Evolutionary conservation across 768 basidiomycete genomes (phyloP).

Genomic region (Hemileccinum rubropunctum): DNA sequence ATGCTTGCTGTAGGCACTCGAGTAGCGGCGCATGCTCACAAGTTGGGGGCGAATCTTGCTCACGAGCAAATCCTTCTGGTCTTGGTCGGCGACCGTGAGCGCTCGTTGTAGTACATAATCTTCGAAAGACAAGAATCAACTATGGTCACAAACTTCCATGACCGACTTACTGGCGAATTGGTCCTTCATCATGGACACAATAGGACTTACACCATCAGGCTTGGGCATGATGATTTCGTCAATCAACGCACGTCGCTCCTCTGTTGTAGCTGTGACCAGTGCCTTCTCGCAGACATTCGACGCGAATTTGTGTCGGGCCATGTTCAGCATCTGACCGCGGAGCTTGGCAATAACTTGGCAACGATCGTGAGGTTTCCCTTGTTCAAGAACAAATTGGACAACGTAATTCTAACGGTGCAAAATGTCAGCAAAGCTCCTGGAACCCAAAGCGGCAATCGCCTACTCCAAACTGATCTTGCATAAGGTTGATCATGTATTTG

Average conservation of each 20-base stretch:
- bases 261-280: conserved; percentile 59
- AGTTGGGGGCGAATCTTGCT: conserved; percentile 65
- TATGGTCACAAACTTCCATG: not conserved
- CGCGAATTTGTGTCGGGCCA: conserved; percentile 89
- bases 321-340: conserved; percentile 70
- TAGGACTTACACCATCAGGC: conserved; percentile 60
- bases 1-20: conserved; percentile 76
- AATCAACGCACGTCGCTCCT: conserved; percentile 66
- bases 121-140: conserved; percentile 26
- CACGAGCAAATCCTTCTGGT: conserved; percentile 68
- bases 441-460: conserved; percentile 22
- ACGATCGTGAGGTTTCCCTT: conserved; percentile 70
- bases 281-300: conserved; percentile 97
- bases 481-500: conserved; percentile 63
- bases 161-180: conserved; percentile 78
- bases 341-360: conserved; percentile 64
- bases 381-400: conserved; percentile 87
- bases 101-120: conserved; percentile 88
- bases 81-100: conserved; percentile 61
- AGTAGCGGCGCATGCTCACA: conserved; percentile 65
- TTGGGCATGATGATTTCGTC: conserved; percentile 75
- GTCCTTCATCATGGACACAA: conserved; percentile 80
- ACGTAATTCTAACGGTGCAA: conserved; percentile 77
- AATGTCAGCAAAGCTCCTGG: conserved; percentile 4
- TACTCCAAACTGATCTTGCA: conserved; percentile 92